Base-by-base conservation (phyloP, 768 basidiomycete genomes). In the Tephrocybe sp. region DNA sequence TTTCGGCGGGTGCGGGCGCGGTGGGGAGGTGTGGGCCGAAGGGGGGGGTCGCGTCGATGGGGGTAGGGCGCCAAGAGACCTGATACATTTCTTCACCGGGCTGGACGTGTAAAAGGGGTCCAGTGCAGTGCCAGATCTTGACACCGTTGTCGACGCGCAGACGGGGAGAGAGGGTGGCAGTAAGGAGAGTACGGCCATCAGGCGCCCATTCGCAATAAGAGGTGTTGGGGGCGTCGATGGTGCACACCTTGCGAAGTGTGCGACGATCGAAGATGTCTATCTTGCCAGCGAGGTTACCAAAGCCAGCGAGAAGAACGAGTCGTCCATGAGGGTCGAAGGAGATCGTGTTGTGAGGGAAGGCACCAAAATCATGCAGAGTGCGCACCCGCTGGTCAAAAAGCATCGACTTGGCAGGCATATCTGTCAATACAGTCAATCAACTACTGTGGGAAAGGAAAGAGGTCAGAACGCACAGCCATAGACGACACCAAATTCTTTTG, bases 61-160 rank as follows among this genome's bases (percentile, higher is more conserved):
- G 80, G 0, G 76, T 79, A 8, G 92, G 92, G 30, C 89, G 74
- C 94, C 93, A 96, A 0, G 81, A 73, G 0, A 82, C 78, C 69
- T 97, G 93, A 68, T 98, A 98, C 12, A 97, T 78, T 65, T 98
- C 96, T 3, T 97, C 92, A 48, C 83, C 69, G 41, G 73, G 62
- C 65, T 97, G 92, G 16, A 89, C 72, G 55, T 98, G 92, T 48
- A 97, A 64, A n/a, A 98, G 79, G 1, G 84, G 78, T 8, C 97
- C 95, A 0, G 84, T 78, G 66, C 91, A 94, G 66, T 96, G 94
- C 89, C 88, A 98, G 53, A 99, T 78, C 72, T 95, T 97, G 68
- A 98, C 84, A 1, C 95, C 94, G 60, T 98, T 98, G 72, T 99
- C 97, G 52, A 99, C 97, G 34, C 97, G 84, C 43, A 98, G 72